These are phyloP conservation scores for Nannizzia gypsea DNA, from an alignment of 2,329 filamentous ascomycete species.

Conservation along the genomic window DNA sequence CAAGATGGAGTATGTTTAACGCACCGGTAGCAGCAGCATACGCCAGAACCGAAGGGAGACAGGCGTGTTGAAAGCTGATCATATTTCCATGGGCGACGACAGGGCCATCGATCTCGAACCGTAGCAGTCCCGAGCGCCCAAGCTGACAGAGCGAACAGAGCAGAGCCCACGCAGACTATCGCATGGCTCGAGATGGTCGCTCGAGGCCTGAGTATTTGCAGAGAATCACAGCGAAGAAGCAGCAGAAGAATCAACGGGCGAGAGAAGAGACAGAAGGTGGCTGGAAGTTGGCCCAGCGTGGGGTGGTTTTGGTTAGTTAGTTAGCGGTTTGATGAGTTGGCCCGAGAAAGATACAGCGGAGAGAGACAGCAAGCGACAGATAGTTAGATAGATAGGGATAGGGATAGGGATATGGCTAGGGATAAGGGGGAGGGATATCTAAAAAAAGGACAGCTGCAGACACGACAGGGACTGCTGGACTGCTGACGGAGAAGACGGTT, in stretches of 20 bases:
- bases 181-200: slow-evolving; percentile 25
- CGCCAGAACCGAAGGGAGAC: slow-evolving; percentile 25
- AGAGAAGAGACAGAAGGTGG: background rate
- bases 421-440: background rate
- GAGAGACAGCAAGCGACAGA: background rate
- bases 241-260: background rate
- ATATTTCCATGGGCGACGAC: slow-evolving; percentile 29
- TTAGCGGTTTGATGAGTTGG: slow-evolving; percentile 4
- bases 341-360: background rate
- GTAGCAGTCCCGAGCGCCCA: slow-evolving; percentile 23
- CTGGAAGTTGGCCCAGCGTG: slow-evolving; percentile 3
- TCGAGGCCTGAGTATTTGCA: background rate
- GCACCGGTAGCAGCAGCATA: slow-evolving; percentile 26
- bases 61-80: slow-evolving; percentile 30
- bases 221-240: background rate
- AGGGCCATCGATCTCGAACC: slow-evolving; percentile 23
- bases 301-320: background rate
- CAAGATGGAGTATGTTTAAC: background rate
- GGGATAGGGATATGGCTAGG: no score
- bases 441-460: background rate
- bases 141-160: slow-evolving; percentile 22
- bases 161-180: slow-evolving; percentile 22
- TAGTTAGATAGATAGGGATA: no score
- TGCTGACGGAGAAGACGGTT: background rate
- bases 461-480: background rate